These are phyloP conservation scores for Imleria badia DNA, from an alignment of 768 basidiomycete species.

Conservation along the genomic window DNA sequence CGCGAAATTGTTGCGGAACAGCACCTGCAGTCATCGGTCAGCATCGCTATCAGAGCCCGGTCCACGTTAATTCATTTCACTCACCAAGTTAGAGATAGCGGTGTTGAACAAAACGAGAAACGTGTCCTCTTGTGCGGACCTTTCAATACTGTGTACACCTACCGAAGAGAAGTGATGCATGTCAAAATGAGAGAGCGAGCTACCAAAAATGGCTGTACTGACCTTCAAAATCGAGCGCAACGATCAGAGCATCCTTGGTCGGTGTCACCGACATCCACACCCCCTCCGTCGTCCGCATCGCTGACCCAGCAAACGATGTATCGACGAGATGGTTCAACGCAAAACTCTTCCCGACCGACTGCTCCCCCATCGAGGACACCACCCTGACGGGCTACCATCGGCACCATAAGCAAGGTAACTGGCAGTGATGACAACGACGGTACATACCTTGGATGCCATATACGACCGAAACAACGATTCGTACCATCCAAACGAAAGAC, in stretches of 20 bases:
- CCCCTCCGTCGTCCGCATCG: slow-evolving; percentile 67
- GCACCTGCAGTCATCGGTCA: slow-evolving; percentile 38
- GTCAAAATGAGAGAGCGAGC: not conserved
- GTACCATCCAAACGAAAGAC: slow-evolving; percentile 61
- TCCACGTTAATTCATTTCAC: slow-evolving; percentile 30
- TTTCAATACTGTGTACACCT: slow-evolving; percentile 64
- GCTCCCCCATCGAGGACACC: slow-evolving; percentile 69
- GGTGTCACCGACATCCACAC: slow-evolving; percentile 71
- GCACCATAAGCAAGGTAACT: not conserved
- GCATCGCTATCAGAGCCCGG: no score
- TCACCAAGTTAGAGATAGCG: slow-evolving; percentile 61
- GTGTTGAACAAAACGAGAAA: slow-evolving; percentile 64
- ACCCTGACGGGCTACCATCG: slow-evolving; percentile 54
- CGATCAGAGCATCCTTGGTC: slow-evolving; percentile 50
- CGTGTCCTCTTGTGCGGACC: slow-evolving; percentile 62
- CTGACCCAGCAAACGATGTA: slow-evolving; percentile 64
- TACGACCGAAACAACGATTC: slow-evolving; percentile 64
- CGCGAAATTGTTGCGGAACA: slow-evolving; percentile 67
- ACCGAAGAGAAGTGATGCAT: not conserved
- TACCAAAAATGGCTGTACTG: not conserved
- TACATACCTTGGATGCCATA: slow-evolving; percentile 50
- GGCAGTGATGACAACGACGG: fast-evolving
- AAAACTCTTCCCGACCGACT: slow-evolving; percentile 64
- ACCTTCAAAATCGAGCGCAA: slow-evolving; percentile 68
- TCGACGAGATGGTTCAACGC: slow-evolving; percentile 60